Percentiles rank a stretch among this genome's conserved stretches.
Conservation (phyloP, 495 filamentous ascomycete species). For the Penicillium longicatenatum region DNA sequence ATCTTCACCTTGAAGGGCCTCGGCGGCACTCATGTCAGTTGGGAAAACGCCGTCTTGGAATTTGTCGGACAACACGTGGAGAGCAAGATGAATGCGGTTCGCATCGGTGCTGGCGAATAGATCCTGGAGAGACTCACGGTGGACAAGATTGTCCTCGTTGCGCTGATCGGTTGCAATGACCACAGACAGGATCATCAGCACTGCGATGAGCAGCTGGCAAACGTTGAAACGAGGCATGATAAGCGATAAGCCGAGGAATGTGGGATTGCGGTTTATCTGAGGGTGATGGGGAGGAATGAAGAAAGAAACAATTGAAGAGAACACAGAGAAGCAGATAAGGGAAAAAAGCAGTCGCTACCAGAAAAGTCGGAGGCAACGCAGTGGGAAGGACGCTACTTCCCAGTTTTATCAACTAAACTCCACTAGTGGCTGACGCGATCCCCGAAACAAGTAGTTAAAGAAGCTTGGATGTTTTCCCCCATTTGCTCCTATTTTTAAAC, state of each 20-base stretch:
- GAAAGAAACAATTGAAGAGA: not conserved
- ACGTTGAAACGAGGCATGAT: conserved; percentile 29
- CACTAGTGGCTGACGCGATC: conserved; percentile 12
- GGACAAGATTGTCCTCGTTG: conserved; percentile 15
- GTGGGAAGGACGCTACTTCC: not conserved
- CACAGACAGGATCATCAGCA: conserved; percentile 19
- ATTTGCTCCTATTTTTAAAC: too few species aligned
- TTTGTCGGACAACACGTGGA: conserved; percentile 50
- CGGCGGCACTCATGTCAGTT: conserved; percentile 47
- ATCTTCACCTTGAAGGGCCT: conserved; percentile 51
- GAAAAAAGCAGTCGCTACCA: not conserved
- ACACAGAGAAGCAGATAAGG: conserved; percentile 5
- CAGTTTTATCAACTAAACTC: not conserved
- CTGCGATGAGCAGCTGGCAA: conserved; percentile 24
- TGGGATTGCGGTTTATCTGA: conserved; percentile 23
- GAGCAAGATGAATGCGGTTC: conserved; percentile 47
- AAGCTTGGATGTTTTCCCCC: conserved; percentile 10
- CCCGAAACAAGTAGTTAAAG: conserved; percentile 9
- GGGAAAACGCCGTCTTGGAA: conserved; percentile 55
- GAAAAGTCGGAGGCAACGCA: not conserved
- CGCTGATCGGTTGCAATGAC: conserved; percentile 27
- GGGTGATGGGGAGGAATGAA: conserved; percentile 16
- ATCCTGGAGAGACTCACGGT: conserved; percentile 40
- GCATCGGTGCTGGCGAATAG: conserved; percentile 43
- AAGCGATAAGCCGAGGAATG: conserved; percentile 5